Evolutionary conservation across 1,139 yeast species (phyloP), one percentile per base, ranked within the genome.

Genomic region (Fermentozyma sake): DNA sequence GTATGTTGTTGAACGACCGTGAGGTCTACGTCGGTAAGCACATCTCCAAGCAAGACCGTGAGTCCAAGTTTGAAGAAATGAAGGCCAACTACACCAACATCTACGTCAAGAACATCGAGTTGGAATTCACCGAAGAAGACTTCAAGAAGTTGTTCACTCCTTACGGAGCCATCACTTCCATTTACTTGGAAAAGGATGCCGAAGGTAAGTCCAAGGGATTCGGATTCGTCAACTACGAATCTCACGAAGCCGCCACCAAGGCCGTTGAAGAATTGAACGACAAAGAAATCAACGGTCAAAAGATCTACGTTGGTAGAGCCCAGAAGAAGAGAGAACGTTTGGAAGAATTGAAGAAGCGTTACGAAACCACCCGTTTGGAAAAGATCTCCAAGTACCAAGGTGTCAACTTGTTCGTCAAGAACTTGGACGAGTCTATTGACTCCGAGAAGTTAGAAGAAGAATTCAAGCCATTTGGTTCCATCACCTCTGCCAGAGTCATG

Each of bases 241-340:
- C 63, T 46, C 98, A 91, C 65, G 89, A 81, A 52, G 72, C 79
- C 50, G 99, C 99, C 47, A 76, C 72, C 46, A 76, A 77, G 67
- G 96, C 97, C 38, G 95, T 91, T 51, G 96, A 86, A 36, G 94
- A 74, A 52, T 78, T 91, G 61, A 85, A 93, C 67, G 96, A 84
- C 59, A 69, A 66, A 48, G 98, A 91, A 55, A 63, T 81, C 59
- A 78, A 76, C 51, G 91, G 91, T 53, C 87, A 84, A 70, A 77
- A 73, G 64, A 70, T 91, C 46, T 91, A 80, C 62, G 98, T 91
- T 52, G 96, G 96, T 51, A 87, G 98, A 68, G 99, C 99, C 48
- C 98, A 91, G 73, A 91, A 87, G 87, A 91, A 87, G 78, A 76
- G 85, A 65, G 99, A 91, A 76, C 89, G 99, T 72, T 68, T 82